Base-by-base conservation (phyloP, 805 yeast species). In the Candida krabiensis region DNA sequence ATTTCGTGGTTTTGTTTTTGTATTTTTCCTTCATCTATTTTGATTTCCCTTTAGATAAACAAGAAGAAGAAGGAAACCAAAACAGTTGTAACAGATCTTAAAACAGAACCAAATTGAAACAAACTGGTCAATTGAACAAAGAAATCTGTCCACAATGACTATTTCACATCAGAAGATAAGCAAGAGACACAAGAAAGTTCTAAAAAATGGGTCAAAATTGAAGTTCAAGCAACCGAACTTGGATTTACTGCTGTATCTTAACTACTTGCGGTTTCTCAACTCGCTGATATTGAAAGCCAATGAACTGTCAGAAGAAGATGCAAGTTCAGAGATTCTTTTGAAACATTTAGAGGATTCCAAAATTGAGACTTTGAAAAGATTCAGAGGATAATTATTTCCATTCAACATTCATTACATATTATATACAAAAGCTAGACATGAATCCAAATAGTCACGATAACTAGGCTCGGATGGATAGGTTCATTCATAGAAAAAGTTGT, bases 231-330 rank as follows among this genome's bases (percentile, higher is more conserved):
- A 50, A 22, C 47, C 46, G 27, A 53, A 56, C 21, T 28, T 55
- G 6, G 60, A 61, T 26, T 27, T 61, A 14, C 17, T 78, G 37
- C 47, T 77, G 15, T 69, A 75, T 37, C 49, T 78, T 35, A 64
- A 77, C 30, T 75, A 75, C 39, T 53, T 73, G 24, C 63, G 73
- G 26, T 78, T 75, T 48, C 41, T 77, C 37, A 59, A 61, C 46
- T 66, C 55, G 25, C 59, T 76, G 23, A 50, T 73, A 5, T 31
- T 43, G 12, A 66, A 69, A 38, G 75, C 79, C 0, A 59, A 64
- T 19, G 53, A 53, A 22, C 47, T 64, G 5, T 66, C 76, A 4
- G 49, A 54, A 16, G 53, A 55, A 13, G 71, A 69, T 41, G 71
- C 75, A 3, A 58, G 74, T 38, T 52, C 71, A 9, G 70, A 66